These are phyloP conservation scores for Priceomyces medius DNA, from an alignment of 805 yeast species.

Conservation along the genomic window DNA sequence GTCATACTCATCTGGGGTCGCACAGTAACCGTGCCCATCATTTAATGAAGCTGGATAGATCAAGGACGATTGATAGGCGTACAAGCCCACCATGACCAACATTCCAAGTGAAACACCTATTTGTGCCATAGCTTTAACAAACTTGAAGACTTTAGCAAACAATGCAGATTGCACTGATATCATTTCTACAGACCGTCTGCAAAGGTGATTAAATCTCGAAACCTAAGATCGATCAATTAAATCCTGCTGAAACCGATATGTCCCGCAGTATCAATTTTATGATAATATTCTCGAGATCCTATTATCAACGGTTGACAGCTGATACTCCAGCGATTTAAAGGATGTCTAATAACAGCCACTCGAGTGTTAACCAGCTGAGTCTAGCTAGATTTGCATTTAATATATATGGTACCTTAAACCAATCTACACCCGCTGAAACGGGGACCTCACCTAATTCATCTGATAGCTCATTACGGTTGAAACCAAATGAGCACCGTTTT, in stretches of 20 bases:
- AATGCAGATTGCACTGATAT: neutral
- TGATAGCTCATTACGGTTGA: conserved; percentile 9
- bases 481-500: conserved; percentile 1
- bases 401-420: conserved; percentile 46
- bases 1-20: conserved; percentile 70
- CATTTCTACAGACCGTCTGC: no score
- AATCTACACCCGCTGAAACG: conserved; percentile 8
- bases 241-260: no score
- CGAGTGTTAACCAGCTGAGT: conserved; percentile 8
- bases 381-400: conserved; percentile 60
- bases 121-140: conserved; percentile 30
- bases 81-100: conserved; percentile 51
- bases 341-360: conserved; percentile 6
- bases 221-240: no score
- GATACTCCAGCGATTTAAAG: neutral
- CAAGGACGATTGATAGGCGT: conserved; percentile 59
- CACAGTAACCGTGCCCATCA: conserved; percentile 68
- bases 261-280: neutral
- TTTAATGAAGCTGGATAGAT: conserved; percentile 85
- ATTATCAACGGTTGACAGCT: neutral
- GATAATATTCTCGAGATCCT: neutral
- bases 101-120: conserved; percentile 46
- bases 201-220: no score
- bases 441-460: conserved; percentile 17
- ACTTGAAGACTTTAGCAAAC: conserved; percentile 14